Conservation (phyloP, 768 basidiomycete species). For the Boletus tylopilopsis region DNA sequence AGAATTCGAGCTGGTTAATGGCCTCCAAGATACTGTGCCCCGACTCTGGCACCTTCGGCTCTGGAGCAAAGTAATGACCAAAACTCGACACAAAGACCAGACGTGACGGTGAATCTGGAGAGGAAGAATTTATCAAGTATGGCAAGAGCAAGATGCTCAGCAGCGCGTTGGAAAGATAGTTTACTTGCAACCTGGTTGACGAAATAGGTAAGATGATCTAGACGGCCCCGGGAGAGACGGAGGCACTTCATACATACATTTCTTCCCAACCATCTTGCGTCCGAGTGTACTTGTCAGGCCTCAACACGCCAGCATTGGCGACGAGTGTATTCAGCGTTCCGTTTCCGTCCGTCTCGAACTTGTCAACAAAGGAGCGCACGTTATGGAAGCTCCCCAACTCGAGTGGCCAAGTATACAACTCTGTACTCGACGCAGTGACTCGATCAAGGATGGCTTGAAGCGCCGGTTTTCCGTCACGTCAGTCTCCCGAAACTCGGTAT, state of each 20-base stretch:
- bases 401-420: slow-evolving; percentile 30
- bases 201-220: too few species aligned
- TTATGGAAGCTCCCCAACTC: slow-evolving; percentile 32
- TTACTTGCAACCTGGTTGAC: too few species aligned
- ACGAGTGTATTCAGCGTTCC: slow-evolving; percentile 28
- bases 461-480: background rate
- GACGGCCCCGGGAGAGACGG: too few species aligned
- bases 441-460: slow-evolving; percentile 17
- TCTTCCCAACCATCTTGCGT: too few species aligned
- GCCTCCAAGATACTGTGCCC: slow-evolving; percentile 21
- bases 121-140: slow-evolving; percentile 24
- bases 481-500: background rate
- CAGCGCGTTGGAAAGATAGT: slow-evolving; percentile 32
- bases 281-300: slow-evolving; percentile 12
- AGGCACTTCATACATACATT: too few species aligned
- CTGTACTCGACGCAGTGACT: slow-evolving; percentile 6
- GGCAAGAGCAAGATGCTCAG: slow-evolving; percentile 34
- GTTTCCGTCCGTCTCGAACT: slow-evolving; percentile 18
- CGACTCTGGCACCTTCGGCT: slow-evolving; percentile 1
- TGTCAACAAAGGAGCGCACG: too few species aligned
- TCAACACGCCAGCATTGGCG: slow-evolving; percentile 28
- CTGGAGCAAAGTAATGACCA: slow-evolving; percentile 18
- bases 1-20: slow-evolving; percentile 23
- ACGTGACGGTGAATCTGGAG: slow-evolving; percentile 21
- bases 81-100: slow-evolving; percentile 32